Evolutionary conservation across 805 yeast species (phyloP).

Genomic region (Starmerella stellata): DNA sequence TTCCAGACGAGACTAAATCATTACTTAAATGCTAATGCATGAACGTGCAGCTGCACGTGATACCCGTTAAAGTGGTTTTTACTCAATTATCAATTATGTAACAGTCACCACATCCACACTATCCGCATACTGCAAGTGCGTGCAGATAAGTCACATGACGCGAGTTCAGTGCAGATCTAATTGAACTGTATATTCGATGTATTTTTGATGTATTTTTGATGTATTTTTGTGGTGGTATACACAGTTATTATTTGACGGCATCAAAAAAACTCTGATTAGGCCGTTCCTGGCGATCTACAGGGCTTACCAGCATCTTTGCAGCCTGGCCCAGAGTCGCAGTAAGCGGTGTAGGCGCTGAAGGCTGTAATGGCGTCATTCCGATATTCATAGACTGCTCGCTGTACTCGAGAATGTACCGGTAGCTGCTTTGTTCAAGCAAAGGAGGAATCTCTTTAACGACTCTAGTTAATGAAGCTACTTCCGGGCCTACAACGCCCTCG

Average conservation of each 20-base stretch:
- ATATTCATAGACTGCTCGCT: background rate
- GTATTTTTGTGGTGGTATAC: background rate
- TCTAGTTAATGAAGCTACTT: conserved; percentile 59
- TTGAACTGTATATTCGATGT: too few relatives aligned
- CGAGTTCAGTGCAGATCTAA: too few relatives aligned
- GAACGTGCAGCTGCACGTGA: too few relatives aligned
- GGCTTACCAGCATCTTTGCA: conserved; percentile 23
- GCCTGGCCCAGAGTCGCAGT: conserved; percentile 27
- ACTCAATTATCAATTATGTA: too few relatives aligned
- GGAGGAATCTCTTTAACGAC: conserved; percentile 85
- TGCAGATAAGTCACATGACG: too few relatives aligned
- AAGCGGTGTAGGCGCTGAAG: conserved; percentile 24
- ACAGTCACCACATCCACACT: too few relatives aligned
- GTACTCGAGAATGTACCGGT: conserved; percentile 19
- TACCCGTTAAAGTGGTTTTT: too few relatives aligned
- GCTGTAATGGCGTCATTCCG: background rate
- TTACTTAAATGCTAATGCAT: too few relatives aligned
- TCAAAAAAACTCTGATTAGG: conserved; percentile 5
- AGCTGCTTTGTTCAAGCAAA: conserved; percentile 52
- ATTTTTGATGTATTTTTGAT: background rate
- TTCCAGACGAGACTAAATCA: too few relatives aligned
- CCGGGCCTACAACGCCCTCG: conserved; percentile 49
- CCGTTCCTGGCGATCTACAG: conserved; percentile 9
- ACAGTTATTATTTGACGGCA: too few relatives aligned
- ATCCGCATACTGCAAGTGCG: too few relatives aligned